Conservation (phyloP, 805 yeast genomes). For the Candida germanica region DNA sequence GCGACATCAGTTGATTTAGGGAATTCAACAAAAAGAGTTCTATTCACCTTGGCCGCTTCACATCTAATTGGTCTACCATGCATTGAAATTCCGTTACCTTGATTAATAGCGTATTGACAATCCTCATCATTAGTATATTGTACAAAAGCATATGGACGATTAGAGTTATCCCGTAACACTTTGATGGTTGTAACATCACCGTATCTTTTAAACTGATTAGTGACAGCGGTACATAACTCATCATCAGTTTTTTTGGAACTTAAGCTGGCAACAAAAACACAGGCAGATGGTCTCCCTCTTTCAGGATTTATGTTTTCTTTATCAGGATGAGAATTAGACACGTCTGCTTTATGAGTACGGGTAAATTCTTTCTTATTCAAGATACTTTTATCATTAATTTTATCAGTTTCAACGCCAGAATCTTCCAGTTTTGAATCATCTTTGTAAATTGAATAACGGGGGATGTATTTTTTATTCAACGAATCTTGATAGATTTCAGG, state of each 20-base stretch:
- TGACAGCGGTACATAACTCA: slow-evolving; percentile 65
- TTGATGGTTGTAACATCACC: slow-evolving; percentile 73
- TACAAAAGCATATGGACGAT: slow-evolving; percentile 89
- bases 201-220: slow-evolving; percentile 64
- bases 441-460: too few relatives aligned
- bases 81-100: slow-evolving; percentile 65
- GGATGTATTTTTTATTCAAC: too few relatives aligned
- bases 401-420: too few relatives aligned
- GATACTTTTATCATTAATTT: too few relatives aligned
- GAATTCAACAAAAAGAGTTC: slow-evolving; percentile 67
- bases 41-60: slow-evolving; percentile 87
- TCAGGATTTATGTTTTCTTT: slow-evolving; percentile 10
- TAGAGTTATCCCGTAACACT: slow-evolving; percentile 75
- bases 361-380: too few relatives aligned
- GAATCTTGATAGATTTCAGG: too few relatives aligned
- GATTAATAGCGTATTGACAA: slow-evolving; percentile 61
- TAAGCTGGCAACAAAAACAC: slow-evolving; percentile 85
- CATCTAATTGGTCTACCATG: slow-evolving; percentile 80
- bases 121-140: slow-evolving; percentile 73
- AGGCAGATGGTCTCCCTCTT: slow-evolving; percentile 64
- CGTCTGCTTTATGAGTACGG: too few relatives aligned
- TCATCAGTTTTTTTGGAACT: slow-evolving; percentile 66
- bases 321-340: too few relatives aligned
- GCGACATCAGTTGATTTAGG: slow-evolving; percentile 19
- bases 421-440: too few relatives aligned